Conservation (phyloP, 139 green algal species). For the Pleodorina starrii region DNA sequence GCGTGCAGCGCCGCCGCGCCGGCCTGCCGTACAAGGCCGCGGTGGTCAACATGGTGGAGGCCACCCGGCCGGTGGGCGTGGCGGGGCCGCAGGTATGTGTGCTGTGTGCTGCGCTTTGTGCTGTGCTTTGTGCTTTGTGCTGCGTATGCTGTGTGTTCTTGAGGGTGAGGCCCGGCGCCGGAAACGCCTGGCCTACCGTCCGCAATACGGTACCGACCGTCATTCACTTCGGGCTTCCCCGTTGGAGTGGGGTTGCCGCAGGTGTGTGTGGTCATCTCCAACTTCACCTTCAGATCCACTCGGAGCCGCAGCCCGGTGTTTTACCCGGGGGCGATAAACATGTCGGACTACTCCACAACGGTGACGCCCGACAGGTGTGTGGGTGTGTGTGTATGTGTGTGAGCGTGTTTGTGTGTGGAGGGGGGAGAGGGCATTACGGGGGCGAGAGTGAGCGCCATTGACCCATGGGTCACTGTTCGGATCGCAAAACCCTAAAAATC, state of each 20-base stretch:
- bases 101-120: background rate
- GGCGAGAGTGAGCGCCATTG: too few species aligned
- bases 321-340: background rate
- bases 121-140: background rate
- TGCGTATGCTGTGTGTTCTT: background rate
- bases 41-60: constrained; percentile 12
- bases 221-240: too few species aligned
- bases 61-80: background rate
- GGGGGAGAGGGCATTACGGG: too few species aligned
- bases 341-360: constrained; percentile 19
- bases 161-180: too few species aligned
- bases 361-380: background rate
- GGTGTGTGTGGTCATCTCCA: background rate
- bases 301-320: background rate
- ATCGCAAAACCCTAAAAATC: too few species aligned
- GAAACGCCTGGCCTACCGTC: too few species aligned
- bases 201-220: too few species aligned
- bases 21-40: constrained; percentile 6
- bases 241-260: background rate
- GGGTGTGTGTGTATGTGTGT: background rate
- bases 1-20: background rate
- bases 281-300: background rate
- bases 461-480: too few species aligned
- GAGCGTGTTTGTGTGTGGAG: background rate
- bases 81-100: background rate